Evolutionary conservation across 2,329 filamentous ascomycete species (phyloP).

Genomic region (Sporothrix pseudoabietina): DNA sequence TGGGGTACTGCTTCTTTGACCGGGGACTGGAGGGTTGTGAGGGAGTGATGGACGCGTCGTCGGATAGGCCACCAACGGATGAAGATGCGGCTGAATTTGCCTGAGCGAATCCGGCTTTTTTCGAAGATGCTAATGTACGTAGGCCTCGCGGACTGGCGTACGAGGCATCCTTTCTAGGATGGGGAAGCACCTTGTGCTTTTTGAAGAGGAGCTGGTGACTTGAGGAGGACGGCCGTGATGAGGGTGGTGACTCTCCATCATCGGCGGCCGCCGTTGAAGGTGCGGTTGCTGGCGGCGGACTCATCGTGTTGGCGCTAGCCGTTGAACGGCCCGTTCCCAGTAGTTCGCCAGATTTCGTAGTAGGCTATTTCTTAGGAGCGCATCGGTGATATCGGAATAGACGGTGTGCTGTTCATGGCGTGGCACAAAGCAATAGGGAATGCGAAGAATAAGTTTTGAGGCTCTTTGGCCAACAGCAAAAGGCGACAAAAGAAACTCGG

Average conservation of each 20-base stretch:
- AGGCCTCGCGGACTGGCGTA: conserved; percentile 29
- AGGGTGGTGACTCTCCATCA: conserved; percentile 17
- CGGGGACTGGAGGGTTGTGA: conserved; percentile 46
- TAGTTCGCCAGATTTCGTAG: conserved; percentile 23
- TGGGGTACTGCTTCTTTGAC: conserved; percentile 48
- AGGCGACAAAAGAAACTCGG: neutral
- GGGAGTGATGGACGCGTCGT: conserved; percentile 34
- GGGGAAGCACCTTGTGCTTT: conserved; percentile 46
- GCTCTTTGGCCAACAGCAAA: neutral
- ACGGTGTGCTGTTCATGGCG: conserved; percentile 29
- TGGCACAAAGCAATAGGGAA: neutral
- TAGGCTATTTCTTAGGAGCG: conserved; percentile 6
- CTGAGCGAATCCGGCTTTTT: conserved; percentile 34
- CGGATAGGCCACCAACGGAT: conserved; percentile 39
- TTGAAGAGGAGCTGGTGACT: conserved; percentile 40
- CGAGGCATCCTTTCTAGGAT: conserved; percentile 40
- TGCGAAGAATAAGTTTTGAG: neutral
- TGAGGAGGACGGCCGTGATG: conserved; percentile 16
- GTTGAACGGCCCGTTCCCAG: conserved; percentile 29
- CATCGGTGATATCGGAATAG: conserved; percentile 13
- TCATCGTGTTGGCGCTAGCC: conserved; percentile 30
- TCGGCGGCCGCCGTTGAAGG: conserved; percentile 1
- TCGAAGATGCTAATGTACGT: conserved; percentile 31
- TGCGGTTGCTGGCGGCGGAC: conserved; percentile 13
- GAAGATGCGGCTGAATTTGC: conserved; percentile 12